Evolutionary conservation across 2,329 filamentous ascomycete species (phyloP), one percentile per base, ranked within the genome.

Genomic region (Dothistroma pini): DNA sequence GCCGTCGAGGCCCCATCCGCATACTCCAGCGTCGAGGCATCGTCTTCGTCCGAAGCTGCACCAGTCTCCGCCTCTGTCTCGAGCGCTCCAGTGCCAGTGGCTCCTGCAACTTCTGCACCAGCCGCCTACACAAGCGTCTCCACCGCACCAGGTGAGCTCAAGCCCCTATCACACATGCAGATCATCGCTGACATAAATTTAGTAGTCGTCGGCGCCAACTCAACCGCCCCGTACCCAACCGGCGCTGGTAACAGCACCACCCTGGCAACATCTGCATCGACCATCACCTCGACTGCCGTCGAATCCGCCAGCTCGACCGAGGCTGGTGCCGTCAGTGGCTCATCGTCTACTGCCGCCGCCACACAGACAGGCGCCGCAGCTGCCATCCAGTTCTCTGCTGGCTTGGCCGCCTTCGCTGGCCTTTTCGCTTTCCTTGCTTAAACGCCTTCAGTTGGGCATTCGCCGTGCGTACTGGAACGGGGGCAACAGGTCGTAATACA

Each of bases 301-400:
- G 7, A 32, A 10, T 35, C 51, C 9, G 51, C 51, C 51, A 53
- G 51, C 51, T 53, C 51, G n/a, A 53, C 51, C 29, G 51, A 53
- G 31, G 51, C 51, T 16, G 51, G 31, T 53, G 51, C 51, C 31
- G 51, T 32, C 11, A 16, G 25, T 35, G 51, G 25, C 31, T 53
- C 51, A 14, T n/a, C 29, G 12, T 32, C 51, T 35, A 1, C n/a
- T 4, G n/a, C 25, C 21, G 51, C 51, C 19, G 51, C 51, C 31
- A 29, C 25, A 21, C 51, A 53, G 51, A 53, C 51, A 7, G 51
- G 51, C 29, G 51, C 51, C 16, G 51, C 51, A 3, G 19, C 51
- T 31, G 31, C 51, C 25, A 35, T 53, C 51, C 51, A 53, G 25
- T 53, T 53, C 51, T 35, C 51, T 19, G 48, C 21, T 51, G 51